Evolutionary conservation across 1,139 yeast species (phyloP), one percentile per base, ranked within the genome.

Genomic region (Taphrina wiesneri): DNA sequence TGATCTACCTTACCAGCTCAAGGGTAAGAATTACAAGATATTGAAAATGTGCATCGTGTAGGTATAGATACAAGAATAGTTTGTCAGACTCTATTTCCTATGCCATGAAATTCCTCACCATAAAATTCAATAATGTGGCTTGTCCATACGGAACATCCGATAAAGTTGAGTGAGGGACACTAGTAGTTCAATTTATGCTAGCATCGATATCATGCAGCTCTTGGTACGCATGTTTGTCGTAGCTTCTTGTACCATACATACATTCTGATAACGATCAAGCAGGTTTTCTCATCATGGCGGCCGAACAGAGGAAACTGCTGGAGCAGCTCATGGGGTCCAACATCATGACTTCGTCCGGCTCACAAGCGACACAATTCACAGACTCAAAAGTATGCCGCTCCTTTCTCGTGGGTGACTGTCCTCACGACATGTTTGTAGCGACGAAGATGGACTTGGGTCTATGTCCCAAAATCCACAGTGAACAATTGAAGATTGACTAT

Each of bases 331-430:
- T 91, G 93, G 97, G 96, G 32, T 72, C 72, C 69, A 84, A 71
- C 71, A 79, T 75, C 76, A 81, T 70, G 77, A 84, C 73, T 15
- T 71, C 72, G n/a, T 66, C 73, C 67, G 70, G 79, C 71, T 71
- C 71, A 69, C 68, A 75, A 72, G 45, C 73, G 59, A 70, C 75
- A 28, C 73, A 76, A 56, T 77, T 91, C 72, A 80, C 85, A 30
- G 88, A 87, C 69, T 84, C 86, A 19, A 79, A 84, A 57, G 86
- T 91, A 13, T 92, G 98, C 75, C 88, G 88, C 74, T 81, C 90
- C 30, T 92, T 86, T 74, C 75, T 93, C 17, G 90, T 90, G 6
- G 97, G 96, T 0, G 83, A 84, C n/a, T 92, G 98, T 72, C 95
- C 96, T 0, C 89, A 88, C 75, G 97, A 91, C 72, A 75, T 92